Percentiles rank a stretch among this genome's conserved stretches.
These are phyloP conservation scores for Tetrahymena elliotti DNA, from an alignment of 73 alveolate genomes.

Conservation along the genomic window DNA sequence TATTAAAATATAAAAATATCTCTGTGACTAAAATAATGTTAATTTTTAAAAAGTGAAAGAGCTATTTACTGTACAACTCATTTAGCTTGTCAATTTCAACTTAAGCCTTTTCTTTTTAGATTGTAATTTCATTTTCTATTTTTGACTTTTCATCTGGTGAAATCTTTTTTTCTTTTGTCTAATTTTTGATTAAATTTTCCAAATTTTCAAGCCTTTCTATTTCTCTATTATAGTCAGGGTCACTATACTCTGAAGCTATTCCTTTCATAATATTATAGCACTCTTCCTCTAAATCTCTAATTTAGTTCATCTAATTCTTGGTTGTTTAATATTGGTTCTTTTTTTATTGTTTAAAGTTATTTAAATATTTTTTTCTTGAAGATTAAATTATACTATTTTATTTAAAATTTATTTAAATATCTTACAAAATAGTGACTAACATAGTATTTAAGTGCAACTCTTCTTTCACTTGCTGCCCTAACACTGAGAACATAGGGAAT, in stretches of 20 bases:
- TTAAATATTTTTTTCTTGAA: too few species aligned
- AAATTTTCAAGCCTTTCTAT: background rate
- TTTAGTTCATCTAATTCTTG: background rate
- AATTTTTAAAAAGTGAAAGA: background rate
- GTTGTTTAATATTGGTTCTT: background rate
- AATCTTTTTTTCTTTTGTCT: background rate
- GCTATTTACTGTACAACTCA: background rate
- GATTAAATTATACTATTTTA: too few species aligned
- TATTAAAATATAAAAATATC: background rate
- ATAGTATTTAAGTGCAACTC: background rate
- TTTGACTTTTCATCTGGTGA: background rate
- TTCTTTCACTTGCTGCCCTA: background rate
- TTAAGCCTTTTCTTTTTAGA: background rate
- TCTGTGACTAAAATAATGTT: background rate
- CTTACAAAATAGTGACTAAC: background rate
- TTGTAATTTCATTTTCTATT: background rate
- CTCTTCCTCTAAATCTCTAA: background rate
- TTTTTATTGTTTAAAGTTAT: too few species aligned
- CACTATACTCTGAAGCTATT: background rate
- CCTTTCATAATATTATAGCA: background rate
- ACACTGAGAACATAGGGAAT: background rate
- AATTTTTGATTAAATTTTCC: background rate
- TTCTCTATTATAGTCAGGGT: background rate
- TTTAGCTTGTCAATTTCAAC: background rate
- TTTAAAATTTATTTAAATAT: background rate